A percentile compares a stretch with the other conserved stretches of the same genome.
Evolutionary conservation across 176 grass and related monocot genomes (phyloP).

Genomic region (Avena sativa): DNA sequence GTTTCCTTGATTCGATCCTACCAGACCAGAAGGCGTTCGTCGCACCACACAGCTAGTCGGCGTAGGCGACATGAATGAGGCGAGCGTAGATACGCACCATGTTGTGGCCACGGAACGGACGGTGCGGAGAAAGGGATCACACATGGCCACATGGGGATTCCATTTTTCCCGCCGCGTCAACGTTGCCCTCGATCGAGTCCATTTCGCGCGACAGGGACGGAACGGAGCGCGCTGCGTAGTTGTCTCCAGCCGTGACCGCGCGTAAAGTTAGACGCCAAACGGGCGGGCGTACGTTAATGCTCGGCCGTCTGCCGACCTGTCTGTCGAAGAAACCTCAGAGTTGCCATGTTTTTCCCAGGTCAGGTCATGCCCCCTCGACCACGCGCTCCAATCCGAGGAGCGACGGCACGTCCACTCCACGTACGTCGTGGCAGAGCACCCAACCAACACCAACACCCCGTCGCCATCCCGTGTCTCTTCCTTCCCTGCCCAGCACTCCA

Average conservation of each 20-base stretch:
- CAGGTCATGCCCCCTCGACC: too few relatives aligned
- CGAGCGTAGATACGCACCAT: neutral
- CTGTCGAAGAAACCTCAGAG: neutral
- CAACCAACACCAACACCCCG: neutral
- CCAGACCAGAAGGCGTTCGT: neutral
- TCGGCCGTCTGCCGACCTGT: neutral
- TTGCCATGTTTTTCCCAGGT: too few relatives aligned
- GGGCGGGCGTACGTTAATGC: neutral
- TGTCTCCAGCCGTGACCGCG: neutral
- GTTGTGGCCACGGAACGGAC: neutral
- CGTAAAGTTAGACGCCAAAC: neutral
- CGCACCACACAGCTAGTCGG: neutral
- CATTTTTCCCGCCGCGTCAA: conserved; percentile 26
- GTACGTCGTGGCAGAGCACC: too few relatives aligned
- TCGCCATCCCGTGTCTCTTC: neutral
- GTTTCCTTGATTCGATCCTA: neutral
- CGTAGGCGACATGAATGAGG: neutral
- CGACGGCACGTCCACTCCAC: too few relatives aligned
- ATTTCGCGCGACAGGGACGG: neutral
- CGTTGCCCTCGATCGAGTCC: neutral
- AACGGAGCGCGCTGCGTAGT: neutral
- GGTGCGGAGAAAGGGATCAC: neutral
- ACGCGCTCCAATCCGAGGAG: too few relatives aligned
- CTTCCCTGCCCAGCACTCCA: neutral
- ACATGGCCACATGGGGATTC: neutral